phyloP scores from a whole-genome alignment of 2,329 filamentous ascomycete genomes.

The Cylindrodendrum hubeiense region DNA sequence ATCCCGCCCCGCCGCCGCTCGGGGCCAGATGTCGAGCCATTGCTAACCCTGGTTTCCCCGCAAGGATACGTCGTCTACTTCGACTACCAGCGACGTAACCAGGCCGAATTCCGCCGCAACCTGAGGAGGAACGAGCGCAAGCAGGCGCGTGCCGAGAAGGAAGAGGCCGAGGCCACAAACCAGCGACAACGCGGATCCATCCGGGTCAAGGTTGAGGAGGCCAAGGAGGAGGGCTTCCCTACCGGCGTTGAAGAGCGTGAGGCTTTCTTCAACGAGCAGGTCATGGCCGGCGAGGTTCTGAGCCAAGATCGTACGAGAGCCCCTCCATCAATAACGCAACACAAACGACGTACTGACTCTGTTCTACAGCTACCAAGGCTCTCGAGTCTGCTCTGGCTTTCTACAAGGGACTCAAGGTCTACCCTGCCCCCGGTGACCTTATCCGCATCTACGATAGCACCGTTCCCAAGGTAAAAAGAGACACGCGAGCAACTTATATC shows the following conservation, averaged over 20 bases:
- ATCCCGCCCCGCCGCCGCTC: slow-evolving; percentile 1
- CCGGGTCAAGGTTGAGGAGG: slow-evolving; percentile 80
- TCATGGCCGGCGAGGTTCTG: slow-evolving; percentile 87
- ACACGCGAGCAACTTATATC: not conserved
- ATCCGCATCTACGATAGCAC: slow-evolving; percentile 99
- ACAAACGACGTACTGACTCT: slow-evolving; percentile 28
- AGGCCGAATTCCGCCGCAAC: slow-evolving; percentile 74
- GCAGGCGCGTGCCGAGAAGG: slow-evolving; percentile 78
- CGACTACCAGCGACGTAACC: slow-evolving; percentile 74
- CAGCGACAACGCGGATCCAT: slow-evolving; percentile 80
- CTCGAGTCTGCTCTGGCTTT: slow-evolving; percentile 93
- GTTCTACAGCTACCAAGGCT: slow-evolving; percentile 68
- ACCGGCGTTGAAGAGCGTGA: slow-evolving; percentile 92
- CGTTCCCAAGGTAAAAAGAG: slow-evolving; percentile 81
- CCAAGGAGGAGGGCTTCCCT: slow-evolving; percentile 93
- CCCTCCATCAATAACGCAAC: not conserved
- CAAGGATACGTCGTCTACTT: slow-evolving; percentile 77
- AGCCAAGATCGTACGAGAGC: slow-evolving; percentile 79
- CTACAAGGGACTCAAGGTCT: slow-evolving; percentile 99
- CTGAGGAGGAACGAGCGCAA: slow-evolving; percentile 82
- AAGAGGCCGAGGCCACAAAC: slow-evolving; percentile 74
- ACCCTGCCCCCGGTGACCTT: slow-evolving; percentile 91
- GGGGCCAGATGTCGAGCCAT: slow-evolving; percentile 4
- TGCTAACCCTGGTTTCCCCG: slow-evolving; percentile 31
- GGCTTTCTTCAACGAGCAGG: slow-evolving; percentile 96